Evolutionary conservation across 495 filamentous ascomycete genomes (phyloP).

Genomic region (Xeromyces bisporus): DNA sequence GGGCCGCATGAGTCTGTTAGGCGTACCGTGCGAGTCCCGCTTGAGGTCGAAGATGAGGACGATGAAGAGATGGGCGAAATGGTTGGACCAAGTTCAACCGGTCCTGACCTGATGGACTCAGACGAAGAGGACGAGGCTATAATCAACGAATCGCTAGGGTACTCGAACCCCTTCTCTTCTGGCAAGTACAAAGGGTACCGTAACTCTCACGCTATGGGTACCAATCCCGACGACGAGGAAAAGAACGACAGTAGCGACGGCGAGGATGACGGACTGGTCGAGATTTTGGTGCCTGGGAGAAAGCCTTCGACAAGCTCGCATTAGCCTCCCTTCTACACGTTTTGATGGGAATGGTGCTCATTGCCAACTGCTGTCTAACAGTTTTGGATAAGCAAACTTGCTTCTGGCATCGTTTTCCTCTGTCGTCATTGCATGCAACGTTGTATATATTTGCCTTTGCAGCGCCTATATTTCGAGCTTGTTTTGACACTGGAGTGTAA

Average conservation of each 20-base stretch:
- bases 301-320: slow-evolving; percentile 15
- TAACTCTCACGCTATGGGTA: slow-evolving; percentile 16
- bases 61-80: slow-evolving; percentile 35
- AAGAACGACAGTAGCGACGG: slow-evolving; percentile 30
- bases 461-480: no score
- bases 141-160: slow-evolving; percentile 30
- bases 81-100: slow-evolving; percentile 22
- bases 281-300: slow-evolving; percentile 27
- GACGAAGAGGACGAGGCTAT: slow-evolving; percentile 34
- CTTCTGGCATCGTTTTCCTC: no score
- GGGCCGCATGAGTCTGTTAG: slow-evolving; percentile 16
- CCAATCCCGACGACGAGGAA: slow-evolving; percentile 25
- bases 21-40: slow-evolving; percentile 24
- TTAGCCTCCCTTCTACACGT: no score
- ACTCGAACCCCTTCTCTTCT: slow-evolving; percentile 21
- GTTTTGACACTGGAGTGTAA: no score
- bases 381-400: no score
- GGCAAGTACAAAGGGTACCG: slow-evolving; percentile 20
- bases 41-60: slow-evolving; percentile 30
- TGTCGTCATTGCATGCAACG: no score
- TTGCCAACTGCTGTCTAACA: no score
- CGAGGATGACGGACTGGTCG: slow-evolving; percentile 32
- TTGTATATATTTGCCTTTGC: no score
- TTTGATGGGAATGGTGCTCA: no score
- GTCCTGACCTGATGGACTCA: slow-evolving; percentile 24